Evolutionary conservation across 2,329 filamentous ascomycete species (phyloP).

Genomic region (Talaromyces sp.): DNA sequence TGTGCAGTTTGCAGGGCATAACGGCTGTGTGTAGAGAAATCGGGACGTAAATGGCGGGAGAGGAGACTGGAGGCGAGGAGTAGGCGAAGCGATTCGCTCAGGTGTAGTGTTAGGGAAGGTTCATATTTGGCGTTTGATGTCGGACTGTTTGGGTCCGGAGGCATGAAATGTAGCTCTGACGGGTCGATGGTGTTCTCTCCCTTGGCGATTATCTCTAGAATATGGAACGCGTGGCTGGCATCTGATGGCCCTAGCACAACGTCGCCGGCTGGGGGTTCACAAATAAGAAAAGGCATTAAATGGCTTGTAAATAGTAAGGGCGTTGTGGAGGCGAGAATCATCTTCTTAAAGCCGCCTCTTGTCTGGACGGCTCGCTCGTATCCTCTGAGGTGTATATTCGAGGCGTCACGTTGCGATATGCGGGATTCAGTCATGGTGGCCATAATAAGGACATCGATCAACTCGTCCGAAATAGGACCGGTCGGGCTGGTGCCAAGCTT

Average conservation of each 20-base stretch:
- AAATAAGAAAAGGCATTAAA: conserved; percentile 4
- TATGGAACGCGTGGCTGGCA: neutral
- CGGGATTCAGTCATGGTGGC: conserved; percentile 4
- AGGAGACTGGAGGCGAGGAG: neutral
- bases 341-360: neutral
- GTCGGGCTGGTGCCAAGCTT: neutral
- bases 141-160: neutral
- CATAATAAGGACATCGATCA: conserved; percentile 1
- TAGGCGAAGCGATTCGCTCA: neutral
- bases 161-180: neutral
- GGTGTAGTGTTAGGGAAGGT: neutral
- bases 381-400: conserved; percentile 1
- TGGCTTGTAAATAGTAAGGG: neutral
- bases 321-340: conserved; percentile 1
- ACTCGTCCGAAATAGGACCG: neutral
- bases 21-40: neutral
- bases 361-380: neutral
- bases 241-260: neutral
- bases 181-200: neutral
- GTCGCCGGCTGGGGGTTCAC: neutral
- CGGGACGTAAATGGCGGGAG: neutral
- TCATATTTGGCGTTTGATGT: neutral
- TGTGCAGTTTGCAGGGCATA: neutral
- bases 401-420: neutral
- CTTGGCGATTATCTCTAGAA: neutral